These are phyloP conservation scores for Telfairia occidentalis DNA, from an alignment of 331 rosid genomes.

Conservation along the genomic window DNA sequence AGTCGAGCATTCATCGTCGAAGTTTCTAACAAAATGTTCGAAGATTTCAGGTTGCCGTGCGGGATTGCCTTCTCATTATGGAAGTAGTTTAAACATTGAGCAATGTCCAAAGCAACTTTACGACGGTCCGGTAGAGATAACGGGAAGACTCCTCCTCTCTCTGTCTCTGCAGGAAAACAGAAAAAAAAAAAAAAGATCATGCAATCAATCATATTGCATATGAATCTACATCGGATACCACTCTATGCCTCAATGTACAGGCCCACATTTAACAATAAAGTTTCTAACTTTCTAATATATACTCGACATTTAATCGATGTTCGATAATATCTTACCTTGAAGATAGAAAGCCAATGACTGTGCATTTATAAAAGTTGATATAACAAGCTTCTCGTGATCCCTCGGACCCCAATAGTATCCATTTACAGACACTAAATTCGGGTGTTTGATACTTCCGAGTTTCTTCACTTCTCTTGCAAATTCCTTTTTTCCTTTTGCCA, in stretches of 20 bases:
- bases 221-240: neutral
- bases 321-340: slow-evolving; percentile 39
- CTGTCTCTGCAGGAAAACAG: slow-evolving; percentile 32
- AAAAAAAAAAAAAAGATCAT: neutral
- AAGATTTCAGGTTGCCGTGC: slow-evolving; percentile 78
- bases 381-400: slow-evolving; percentile 59
- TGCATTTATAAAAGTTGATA: slow-evolving; percentile 56
- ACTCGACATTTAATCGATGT: neutral
- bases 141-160: slow-evolving; percentile 32
- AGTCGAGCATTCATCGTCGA: slow-evolving; percentile 33
- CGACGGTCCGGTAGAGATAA: slow-evolving; percentile 45
- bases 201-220: neutral
- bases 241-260: neutral
- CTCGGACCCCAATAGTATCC: slow-evolving; percentile 67
- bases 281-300: neutral
- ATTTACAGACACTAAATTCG: slow-evolving; percentile 52
- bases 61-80: slow-evolving; percentile 73
- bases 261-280: neutral
- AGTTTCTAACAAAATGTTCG: slow-evolving; percentile 51
- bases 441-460: slow-evolving; percentile 72
- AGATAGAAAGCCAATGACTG: slow-evolving; percentile 54
- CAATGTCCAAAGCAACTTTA: slow-evolving; percentile 45
- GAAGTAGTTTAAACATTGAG: slow-evolving; percentile 47
- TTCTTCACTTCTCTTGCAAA: slow-evolving; percentile 63
- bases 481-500: slow-evolving; percentile 62